These are phyloP conservation scores for Tillandsia fasciculata DNA, from an alignment of 176 grass and related monocot species.

Conservation along the genomic window DNA sequence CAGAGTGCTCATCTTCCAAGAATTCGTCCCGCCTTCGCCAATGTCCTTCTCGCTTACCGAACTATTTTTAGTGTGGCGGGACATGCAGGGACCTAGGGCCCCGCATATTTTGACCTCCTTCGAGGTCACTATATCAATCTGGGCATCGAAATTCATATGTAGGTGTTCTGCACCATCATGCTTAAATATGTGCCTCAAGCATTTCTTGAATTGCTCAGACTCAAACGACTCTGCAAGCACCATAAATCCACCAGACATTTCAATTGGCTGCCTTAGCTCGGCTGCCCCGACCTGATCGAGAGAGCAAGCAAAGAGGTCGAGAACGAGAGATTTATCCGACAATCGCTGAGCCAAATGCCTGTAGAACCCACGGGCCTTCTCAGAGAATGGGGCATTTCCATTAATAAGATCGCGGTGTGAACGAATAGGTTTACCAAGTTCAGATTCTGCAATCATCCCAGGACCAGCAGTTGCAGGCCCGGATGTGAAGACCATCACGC, in stretches of 20 bases:
- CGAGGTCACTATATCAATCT: conserved; percentile 75
- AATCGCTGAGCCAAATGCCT: conserved; percentile 72
- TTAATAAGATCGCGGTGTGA: conserved; percentile 88
- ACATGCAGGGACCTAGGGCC: conserved; percentile 87
- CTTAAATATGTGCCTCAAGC: conserved; percentile 71
- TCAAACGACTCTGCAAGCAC: conserved; percentile 80
- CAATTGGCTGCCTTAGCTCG: conserved; percentile 78
- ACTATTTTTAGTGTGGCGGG: conserved; percentile 52
- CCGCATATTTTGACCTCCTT: conserved; percentile 94
- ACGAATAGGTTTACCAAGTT: conserved; percentile 70
- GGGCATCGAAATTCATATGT: conserved; percentile 86
- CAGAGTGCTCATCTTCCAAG: conserved; percentile 76
- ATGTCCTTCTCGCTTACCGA: conserved; percentile 78
- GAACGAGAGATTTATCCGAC: conserved; percentile 55
- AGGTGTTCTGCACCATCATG: conserved; percentile 46
- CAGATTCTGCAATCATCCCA: conserved; percentile 66
- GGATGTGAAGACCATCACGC: conserved; percentile 86
- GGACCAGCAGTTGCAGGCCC: conserved; percentile 82
- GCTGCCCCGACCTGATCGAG: conserved; percentile 91
- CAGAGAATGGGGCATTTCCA: conserved; percentile 33
- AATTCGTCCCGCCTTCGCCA: conserved; percentile 77
- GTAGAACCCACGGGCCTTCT: conserved; percentile 69
- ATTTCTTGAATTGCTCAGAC: conserved; percentile 74
- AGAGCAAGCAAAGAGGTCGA: conserved; percentile 87
- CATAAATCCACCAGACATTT: conserved; percentile 75